These are phyloP conservation scores for Aspergillus thermomutatus DNA, from an alignment of 2,329 filamentous ascomycete genomes.

Conservation along the genomic window DNA sequence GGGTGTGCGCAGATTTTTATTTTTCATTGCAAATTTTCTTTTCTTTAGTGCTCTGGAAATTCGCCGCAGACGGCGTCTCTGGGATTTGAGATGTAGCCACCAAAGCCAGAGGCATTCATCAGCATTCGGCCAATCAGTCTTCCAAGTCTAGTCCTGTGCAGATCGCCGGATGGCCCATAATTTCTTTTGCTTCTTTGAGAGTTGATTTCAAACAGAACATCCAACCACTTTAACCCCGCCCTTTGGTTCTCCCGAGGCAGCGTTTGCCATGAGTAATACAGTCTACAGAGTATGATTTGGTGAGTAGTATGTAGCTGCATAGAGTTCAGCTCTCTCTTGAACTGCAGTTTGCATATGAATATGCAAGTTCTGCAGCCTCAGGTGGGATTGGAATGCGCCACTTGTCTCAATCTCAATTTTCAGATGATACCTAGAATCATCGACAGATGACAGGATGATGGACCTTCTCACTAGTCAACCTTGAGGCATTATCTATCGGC, in stretches of 20 bases:
- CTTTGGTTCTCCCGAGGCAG: not conserved
- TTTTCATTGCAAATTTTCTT: not conserved
- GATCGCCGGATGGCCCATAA: not conserved
- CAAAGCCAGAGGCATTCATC: not conserved
- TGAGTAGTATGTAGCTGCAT: not conserved
- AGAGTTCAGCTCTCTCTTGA: not conserved
- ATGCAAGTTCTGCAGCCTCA: not conserved
- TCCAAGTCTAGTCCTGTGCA: not conserved
- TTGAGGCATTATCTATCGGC: not conserved
- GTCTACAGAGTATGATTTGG: too few species aligned
- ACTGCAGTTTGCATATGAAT: not conserved
- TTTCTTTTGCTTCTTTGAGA: not conserved
- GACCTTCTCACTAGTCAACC: not conserved
- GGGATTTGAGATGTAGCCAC: not conserved
- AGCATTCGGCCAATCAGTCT: not conserved
- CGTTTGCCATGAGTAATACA: not conserved
- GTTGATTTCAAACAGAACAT: too few species aligned
- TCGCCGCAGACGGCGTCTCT: not conserved
- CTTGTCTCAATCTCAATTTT: not conserved
- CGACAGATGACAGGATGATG: not conserved
- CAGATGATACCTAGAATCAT: not conserved
- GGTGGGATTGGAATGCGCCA: not conserved
- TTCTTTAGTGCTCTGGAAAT: not conserved
- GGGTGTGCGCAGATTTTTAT: too few species aligned
- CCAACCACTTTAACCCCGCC: too few species aligned